Base-by-base conservation (phyloP, 2,329 filamentous ascomycete genomes). In the Westerdykella ornata region DNA sequence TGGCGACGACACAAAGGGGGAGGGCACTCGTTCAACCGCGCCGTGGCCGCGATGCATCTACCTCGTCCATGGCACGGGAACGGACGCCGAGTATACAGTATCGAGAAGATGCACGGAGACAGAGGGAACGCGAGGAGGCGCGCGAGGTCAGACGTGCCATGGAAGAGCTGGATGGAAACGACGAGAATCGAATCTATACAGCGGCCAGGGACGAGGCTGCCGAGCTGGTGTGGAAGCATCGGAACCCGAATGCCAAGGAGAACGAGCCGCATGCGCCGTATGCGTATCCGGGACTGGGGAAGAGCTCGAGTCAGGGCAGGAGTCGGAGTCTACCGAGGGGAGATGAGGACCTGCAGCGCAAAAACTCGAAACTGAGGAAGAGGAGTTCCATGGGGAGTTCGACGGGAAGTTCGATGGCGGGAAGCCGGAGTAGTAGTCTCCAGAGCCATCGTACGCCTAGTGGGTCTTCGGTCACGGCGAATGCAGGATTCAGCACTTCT, bases 71-170 rank as follows among this genome's bases (percentile, higher is more conserved):
- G 4, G 33, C 42, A 11, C 51, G 53, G 16, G 52, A 56, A 42
- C 53, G 83, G 37, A 79, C 83, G 13, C 77, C 80, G 5, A 84
- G 75, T 45, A 72, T 57, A 43, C 51, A 76, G 6, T 88, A 88
- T 62, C 81, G 85, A 42, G 85, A 88, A 63, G 77, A 80, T 42
- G 83, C 82, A 14, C 78, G 81, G 57, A 72, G 84, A 53, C 87
- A 84, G 82, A 85, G 86, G 77, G 85, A 89, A 62, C 85, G 84
- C 62, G 83, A 88, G 57, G 85, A 89, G 64, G 82, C 79, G 3
- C 74, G 75, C 28, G 83, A 83, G 15, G 66, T 89, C 44, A 77
- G 82, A 14, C 75, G 80, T 46, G 84, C 85, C 9, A 79, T 89
- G 73, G 78, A 87, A 51, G 81, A 85, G 53, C 78, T 88, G 75